These are phyloP conservation scores for Pseudogymnoascus pannorum DNA, from an alignment of 2,329 filamentous ascomycete species.

Conservation along the genomic window DNA sequence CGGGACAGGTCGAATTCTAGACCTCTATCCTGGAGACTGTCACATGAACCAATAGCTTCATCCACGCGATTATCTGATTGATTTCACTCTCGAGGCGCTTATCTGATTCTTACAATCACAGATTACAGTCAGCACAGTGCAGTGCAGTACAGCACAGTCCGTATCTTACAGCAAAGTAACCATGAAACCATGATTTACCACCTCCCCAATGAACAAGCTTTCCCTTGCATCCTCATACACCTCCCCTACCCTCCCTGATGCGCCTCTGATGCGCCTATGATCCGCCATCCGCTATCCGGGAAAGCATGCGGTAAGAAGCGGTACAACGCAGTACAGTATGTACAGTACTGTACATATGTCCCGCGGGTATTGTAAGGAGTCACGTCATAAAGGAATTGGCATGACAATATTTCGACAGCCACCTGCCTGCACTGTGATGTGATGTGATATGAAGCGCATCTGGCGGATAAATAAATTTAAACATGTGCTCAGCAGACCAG, in stretches of 20 bases:
- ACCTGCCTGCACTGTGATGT: not conserved
- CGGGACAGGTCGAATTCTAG: not conserved
- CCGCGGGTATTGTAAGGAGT: not conserved
- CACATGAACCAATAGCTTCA: not conserved
- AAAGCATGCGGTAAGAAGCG: not conserved
- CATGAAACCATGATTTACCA: not conserved
- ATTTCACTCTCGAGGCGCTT: too few relatives aligned
- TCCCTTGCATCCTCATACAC: not conserved
- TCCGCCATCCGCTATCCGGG: not conserved
- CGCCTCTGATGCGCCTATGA: not conserved
- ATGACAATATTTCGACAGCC: not conserved
- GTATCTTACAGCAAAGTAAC: not conserved
- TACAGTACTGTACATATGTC: not conserved
- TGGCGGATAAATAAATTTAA: not conserved
- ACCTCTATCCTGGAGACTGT: too few relatives aligned
- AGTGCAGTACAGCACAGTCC: not conserved
- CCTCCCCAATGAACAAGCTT: not conserved
- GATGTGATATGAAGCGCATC: not conserved
- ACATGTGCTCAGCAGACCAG: too few relatives aligned
- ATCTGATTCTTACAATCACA: too few relatives aligned
- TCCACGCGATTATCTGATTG: not conserved
- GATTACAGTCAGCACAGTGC: not conserved
- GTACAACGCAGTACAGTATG: not conserved
- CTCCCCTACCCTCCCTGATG: too few relatives aligned
- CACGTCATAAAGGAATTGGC: not conserved